A percentile compares a stretch with the other conserved stretches of the same genome.
Conservation (phyloP, 352 stramenopile genomes). For the Vaucheria bursata region DNA sequence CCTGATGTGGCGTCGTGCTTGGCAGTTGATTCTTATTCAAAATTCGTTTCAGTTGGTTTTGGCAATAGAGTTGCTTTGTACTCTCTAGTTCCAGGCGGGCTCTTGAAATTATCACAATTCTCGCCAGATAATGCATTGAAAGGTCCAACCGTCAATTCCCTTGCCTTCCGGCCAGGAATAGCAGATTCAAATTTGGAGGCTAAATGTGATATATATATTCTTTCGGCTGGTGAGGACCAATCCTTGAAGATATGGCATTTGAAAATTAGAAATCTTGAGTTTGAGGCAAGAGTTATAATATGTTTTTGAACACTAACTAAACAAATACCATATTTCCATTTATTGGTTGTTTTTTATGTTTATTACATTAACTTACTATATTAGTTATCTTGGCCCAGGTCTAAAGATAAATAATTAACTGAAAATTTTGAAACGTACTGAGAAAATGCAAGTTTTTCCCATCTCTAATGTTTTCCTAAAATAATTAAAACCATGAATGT, state of each 20-base stretch:
- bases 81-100: slow-evolving; percentile 23
- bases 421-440: too few species aligned
- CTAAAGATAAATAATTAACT: too few species aligned
- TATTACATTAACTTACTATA: too few species aligned
- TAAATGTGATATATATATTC: slow-evolving; percentile 8
- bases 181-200: background rate
- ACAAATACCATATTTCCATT: too few species aligned
- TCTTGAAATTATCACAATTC: slow-evolving; percentile 17
- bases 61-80: slow-evolving; percentile 25
- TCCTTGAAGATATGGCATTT: slow-evolving; percentile 32
- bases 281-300: too few species aligned
- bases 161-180: slow-evolving; percentile 18
- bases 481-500: too few species aligned
- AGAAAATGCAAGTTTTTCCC: too few species aligned
- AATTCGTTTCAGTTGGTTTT: slow-evolving; percentile 31
- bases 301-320: too few species aligned
- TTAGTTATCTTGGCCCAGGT: too few species aligned
- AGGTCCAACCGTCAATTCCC: slow-evolving; percentile 30
- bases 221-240: slow-evolving; percentile 35
- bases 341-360: too few species aligned
- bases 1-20: background rate
- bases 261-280: too few species aligned
- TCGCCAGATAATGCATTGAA: slow-evolving; percentile 16
- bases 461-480: too few species aligned
- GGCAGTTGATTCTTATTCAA: slow-evolving; percentile 11